Percentiles rank a stretch among this genome's conserved stretches.
phyloP scores from a whole-genome alignment of 306 rosid species.

The Cucurbita maxima region DNA sequence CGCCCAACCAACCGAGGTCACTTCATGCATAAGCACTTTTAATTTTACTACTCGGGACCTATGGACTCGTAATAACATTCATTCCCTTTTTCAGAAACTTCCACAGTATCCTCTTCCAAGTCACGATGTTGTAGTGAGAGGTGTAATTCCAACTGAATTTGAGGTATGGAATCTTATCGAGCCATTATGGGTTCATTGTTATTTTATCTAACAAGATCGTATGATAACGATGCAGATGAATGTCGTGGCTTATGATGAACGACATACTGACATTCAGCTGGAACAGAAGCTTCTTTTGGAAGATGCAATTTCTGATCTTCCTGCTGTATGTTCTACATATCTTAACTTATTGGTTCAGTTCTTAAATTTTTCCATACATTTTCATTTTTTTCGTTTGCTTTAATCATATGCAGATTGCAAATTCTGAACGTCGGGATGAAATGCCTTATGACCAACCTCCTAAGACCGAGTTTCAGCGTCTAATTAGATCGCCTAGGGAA shows the following conservation, averaged over 20 bases:
- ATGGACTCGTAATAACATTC: not conserved
- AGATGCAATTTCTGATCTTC: constrained; percentile 79
- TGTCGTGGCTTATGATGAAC: constrained; percentile 44
- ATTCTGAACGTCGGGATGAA: constrained; percentile 35
- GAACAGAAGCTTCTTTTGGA: constrained; percentile 34
- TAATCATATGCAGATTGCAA: constrained; percentile 29
- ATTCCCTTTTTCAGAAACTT: constrained; percentile 29
- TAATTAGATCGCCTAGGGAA: constrained; percentile 31
- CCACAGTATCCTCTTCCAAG: constrained; percentile 82
- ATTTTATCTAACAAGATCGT: not conserved
- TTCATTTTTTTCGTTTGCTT: too few relatives aligned
- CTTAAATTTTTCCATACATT: not conserved
- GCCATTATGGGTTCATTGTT: not conserved
- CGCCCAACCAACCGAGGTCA: constrained; percentile 42
- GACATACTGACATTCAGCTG: constrained; percentile 10
- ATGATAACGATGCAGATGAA: constrained; percentile 24
- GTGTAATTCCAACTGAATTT: constrained; percentile 48
- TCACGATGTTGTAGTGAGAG: constrained; percentile 60
- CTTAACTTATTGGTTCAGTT: not conserved
- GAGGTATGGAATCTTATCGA: constrained; percentile 28
- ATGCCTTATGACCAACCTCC: constrained; percentile 28
- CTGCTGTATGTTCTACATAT: constrained; percentile 23
- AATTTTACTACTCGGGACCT: not conserved
- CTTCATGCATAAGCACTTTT: not conserved
- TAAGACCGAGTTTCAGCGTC: constrained; percentile 40